Percentiles rank a stretch among this genome's conserved stretches.
Evolutionary conservation across 441 rosid genomes (phyloP).

Genomic region (Dalechampia spathulata): DNA sequence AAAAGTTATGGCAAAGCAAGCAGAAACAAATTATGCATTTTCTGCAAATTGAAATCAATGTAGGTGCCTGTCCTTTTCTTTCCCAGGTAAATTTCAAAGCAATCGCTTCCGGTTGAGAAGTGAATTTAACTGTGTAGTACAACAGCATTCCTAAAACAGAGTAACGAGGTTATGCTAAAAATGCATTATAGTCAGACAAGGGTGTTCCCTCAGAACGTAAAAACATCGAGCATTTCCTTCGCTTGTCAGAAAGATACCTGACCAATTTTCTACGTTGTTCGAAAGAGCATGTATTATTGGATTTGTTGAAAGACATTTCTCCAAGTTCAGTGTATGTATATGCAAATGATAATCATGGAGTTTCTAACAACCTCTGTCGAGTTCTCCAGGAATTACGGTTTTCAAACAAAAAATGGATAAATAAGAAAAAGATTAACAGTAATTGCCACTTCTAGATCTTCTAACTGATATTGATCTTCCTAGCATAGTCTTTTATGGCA

Average conservation of each 20-base stretch:
- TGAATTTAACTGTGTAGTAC: neutral
- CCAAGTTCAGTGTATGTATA: neutral
- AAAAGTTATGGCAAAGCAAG: constrained; percentile 9
- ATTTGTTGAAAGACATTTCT: constrained; percentile 14
- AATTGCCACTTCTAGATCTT: too few species aligned
- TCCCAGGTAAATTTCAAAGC: neutral
- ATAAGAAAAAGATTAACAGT: too few species aligned
- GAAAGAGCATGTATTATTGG: constrained; percentile 14
- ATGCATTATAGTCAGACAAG: neutral
- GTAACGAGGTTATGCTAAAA: neutral
- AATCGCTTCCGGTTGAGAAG: neutral
- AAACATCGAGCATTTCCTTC: neutral
- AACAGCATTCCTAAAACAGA: neutral
- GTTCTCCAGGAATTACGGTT: neutral
- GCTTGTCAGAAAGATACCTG: constrained; percentile 16
- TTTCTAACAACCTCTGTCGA: neutral
- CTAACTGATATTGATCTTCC: neutral
- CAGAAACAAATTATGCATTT: neutral
- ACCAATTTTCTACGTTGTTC: constrained; percentile 20
- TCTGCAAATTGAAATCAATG: neutral
- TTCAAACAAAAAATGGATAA: neutral
- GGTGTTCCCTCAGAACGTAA: neutral
- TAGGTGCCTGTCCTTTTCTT: neutral
- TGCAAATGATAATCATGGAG: neutral
- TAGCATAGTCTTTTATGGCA: neutral